These are phyloP conservation scores for Termitomyces sp. DNA, from an alignment of 768 basidiomycete genomes.

Conservation along the genomic window DNA sequence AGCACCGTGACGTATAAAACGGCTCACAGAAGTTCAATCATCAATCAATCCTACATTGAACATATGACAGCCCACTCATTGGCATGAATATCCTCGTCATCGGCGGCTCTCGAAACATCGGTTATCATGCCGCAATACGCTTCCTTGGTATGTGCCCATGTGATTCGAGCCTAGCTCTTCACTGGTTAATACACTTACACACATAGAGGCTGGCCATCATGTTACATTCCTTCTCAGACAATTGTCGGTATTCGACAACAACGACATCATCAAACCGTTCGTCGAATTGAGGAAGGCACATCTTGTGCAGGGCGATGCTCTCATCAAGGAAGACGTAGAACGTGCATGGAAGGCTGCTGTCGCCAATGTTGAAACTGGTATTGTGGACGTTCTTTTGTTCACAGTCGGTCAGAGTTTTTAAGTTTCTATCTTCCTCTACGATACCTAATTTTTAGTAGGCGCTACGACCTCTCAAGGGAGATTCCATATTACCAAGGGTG, in stretches of 20 bases:
- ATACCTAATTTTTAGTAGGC: background rate
- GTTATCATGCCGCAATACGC: conserved; percentile 4
- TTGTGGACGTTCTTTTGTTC: conserved; percentile 57
- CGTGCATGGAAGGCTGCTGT: conserved; percentile 50
- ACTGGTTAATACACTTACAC: background rate
- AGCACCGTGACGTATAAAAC: background rate
- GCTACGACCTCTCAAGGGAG: conserved; percentile 9
- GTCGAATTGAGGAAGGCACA: conserved; percentile 49
- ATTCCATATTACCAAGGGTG: conserved; percentile 48
- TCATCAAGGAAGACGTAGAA: conserved; percentile 48
- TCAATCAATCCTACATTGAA: background rate
- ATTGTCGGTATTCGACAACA: conserved; percentile 48
- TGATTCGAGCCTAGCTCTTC: no score
- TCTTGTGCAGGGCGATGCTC: conserved; percentile 61
- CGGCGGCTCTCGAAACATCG: conserved; percentile 6
- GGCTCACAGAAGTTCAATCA: background rate
- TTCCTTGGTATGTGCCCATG: conserved; percentile 2
- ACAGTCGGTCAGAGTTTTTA: conserved; percentile 47
- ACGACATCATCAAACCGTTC: conserved; percentile 49
- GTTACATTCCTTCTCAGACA: conserved; percentile 66
- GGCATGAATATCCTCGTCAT: conserved; percentile 6
- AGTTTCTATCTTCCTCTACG: background rate
- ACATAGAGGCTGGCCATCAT: conserved; percentile 51
- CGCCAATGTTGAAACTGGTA: conserved; percentile 23
- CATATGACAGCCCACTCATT: background rate